Base-by-base conservation (phyloP, 1,284 basidiomycete species). In the Microbotryum intermedium region DNA sequence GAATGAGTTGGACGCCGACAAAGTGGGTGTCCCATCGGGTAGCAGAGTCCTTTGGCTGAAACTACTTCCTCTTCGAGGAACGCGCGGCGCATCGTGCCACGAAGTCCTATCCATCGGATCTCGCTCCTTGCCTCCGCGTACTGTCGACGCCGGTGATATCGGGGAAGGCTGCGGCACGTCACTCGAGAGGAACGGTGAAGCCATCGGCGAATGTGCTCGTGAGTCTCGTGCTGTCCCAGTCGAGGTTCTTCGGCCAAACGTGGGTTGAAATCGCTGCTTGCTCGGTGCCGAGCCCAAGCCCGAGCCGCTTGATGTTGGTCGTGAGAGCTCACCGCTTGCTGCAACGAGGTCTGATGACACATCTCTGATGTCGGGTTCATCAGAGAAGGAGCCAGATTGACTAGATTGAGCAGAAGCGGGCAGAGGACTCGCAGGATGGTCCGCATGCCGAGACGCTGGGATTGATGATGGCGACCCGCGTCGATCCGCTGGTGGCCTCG, bases 101-200 rank as follows among this genome's bases (percentile, higher is more conserved):
- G 21, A 28, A 26, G 20, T 46, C 21, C 13, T 55, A 5, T 67
- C 66, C 54, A 67, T 62, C 42, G 66, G 66, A n/a, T 67, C 61
- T 9, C 59, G 49, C 26, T 67, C 66, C 20, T 25, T 43, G 2
- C 34, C 34, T 5, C 61, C 61, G 16, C 65, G 46, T 11, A 66
- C 26, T 18, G 62, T 62, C 25, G 34, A 39, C 34, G 59, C 59
- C 4, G 62, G 65, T 2, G 66, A 67, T 1, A 57, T 58, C 3
- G 66, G 63, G 3, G 66, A 62, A 4, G 28, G 16, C 26, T n/a
- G 18, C 0, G 50, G 55, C 4, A n/a, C 23, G 8, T 52, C 56
- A 2, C 23, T 20, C 6, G 48, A n/a, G 20, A 61, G 42, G 1
- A 51, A 50, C 1, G 60, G 56, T 34, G 60, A 58, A 2, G 39